Percentiles rank a stretch among this genome's conserved stretches.
These are phyloP conservation scores for Gossypium arboreum DNA, from an alignment of 345 rosid genomes.

Conservation along the genomic window DNA sequence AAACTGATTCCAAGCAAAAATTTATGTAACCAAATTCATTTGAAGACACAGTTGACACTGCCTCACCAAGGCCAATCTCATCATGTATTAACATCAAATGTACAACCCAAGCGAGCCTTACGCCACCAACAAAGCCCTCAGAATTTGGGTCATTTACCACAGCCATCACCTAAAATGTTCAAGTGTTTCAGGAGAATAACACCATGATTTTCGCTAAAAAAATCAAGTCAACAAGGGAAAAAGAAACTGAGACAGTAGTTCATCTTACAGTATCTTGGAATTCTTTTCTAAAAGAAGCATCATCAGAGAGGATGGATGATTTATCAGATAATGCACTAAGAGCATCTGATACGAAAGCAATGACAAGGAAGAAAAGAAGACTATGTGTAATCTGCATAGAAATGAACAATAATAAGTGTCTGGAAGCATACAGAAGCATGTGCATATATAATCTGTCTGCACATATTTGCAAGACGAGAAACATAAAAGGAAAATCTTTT, in stretches of 20 bases:
- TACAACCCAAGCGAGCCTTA: slow-evolving; percentile 89
- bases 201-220: slow-evolving; percentile 14
- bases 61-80: slow-evolving; percentile 50
- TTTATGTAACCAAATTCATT: slow-evolving; percentile 57
- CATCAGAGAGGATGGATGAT: slow-evolving; percentile 69
- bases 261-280: slow-evolving; percentile 86
- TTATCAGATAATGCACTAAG: slow-evolving; percentile 74
- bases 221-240: slow-evolving; percentile 11
- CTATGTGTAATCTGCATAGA: slow-evolving; percentile 70
- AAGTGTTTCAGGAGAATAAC: slow-evolving; percentile 13
- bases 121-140: slow-evolving; percentile 74
- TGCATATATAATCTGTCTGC: not conserved
- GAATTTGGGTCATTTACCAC: slow-evolving; percentile 45
- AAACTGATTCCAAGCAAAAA: slow-evolving; percentile 72
- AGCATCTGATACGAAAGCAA: slow-evolving; percentile 86
- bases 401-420: slow-evolving; percentile 5
- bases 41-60: slow-evolving; percentile 46
- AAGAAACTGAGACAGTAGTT: slow-evolving; percentile 13
- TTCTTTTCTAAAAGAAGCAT: slow-evolving; percentile 72
- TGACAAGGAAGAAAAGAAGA: slow-evolving; percentile 77
- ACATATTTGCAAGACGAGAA: not conserved
- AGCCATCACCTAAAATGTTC: slow-evolving; percentile 65
- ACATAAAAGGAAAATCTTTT: slow-evolving; percentile 20
- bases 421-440: not conserved
- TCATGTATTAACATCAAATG: slow-evolving; percentile 81